Conservation (phyloP, 768 basidiomycete genomes). For the Rossbeevera mucosa region DNA sequence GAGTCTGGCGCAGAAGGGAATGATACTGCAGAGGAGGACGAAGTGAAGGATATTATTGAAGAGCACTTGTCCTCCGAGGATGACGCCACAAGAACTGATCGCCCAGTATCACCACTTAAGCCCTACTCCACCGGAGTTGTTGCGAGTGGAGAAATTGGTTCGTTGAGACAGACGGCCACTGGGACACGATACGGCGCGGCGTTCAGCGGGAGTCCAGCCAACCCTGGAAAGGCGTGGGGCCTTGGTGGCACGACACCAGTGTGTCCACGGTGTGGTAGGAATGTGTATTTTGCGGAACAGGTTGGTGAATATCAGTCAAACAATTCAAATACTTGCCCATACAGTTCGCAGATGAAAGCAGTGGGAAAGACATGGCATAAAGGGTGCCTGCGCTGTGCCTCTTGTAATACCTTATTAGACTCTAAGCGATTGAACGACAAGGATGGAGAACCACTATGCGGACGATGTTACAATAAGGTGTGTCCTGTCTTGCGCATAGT, state of each 20-base stretch:
- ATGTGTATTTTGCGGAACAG: slow-evolving; percentile 85
- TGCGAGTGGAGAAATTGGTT: slow-evolving; percentile 9
- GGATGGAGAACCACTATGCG: slow-evolving; percentile 67
- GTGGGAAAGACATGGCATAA: slow-evolving; percentile 80
- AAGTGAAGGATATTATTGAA: slow-evolving; percentile 28
- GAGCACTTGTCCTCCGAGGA: slow-evolving; percentile 22
- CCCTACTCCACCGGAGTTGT: slow-evolving; percentile 19
- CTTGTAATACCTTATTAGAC: slow-evolving; percentile 66
- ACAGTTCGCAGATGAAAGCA: slow-evolving; percentile 58
- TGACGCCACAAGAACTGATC: slow-evolving; percentile 37
- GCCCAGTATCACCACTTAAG: slow-evolving; percentile 22
- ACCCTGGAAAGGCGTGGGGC: slow-evolving; percentile 49
- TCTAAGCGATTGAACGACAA: slow-evolving; percentile 71
- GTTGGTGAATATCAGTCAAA: slow-evolving; percentile 29
- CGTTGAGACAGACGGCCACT: slow-evolving; percentile 45
- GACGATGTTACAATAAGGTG: slow-evolving; percentile 70
- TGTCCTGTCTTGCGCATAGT: not conserved
- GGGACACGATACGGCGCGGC: slow-evolving; percentile 67
- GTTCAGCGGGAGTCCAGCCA: slow-evolving; percentile 39
- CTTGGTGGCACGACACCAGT: slow-evolving; percentile 46
- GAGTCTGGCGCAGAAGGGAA: slow-evolving; percentile 21
- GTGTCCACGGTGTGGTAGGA: slow-evolving; percentile 69
- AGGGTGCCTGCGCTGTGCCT: slow-evolving; percentile 68
- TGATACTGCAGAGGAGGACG: slow-evolving; percentile 25
- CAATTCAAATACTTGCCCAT: slow-evolving; percentile 3